phyloP scores from a whole-genome alignment of 139 green algal genomes.

The Pleodorina starrii region DNA sequence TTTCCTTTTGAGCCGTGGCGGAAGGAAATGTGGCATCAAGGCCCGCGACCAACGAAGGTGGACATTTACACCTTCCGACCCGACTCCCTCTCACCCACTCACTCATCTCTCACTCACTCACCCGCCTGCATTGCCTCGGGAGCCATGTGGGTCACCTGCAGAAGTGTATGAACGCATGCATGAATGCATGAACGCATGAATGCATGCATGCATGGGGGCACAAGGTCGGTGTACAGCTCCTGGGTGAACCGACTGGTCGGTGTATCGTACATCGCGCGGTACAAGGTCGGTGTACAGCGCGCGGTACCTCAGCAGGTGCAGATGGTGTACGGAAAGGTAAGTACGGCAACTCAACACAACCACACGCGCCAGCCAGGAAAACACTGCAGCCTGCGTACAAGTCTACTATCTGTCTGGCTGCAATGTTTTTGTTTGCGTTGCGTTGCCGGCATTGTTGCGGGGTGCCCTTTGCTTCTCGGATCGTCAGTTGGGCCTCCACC shows the following conservation, averaged over 20 bases:
- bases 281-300: not conserved
- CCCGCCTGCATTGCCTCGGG: not conserved
- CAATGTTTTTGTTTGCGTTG: no score
- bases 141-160: slow-evolving; percentile 12
- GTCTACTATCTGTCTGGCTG: no score
- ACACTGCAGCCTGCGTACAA: no score
- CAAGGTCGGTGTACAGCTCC: not conserved
- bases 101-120: not conserved
- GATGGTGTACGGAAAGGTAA: not conserved
- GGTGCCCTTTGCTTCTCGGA: not conserved
- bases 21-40: not conserved
- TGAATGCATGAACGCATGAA: not conserved
- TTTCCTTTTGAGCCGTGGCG: not conserved
- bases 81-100: not conserved
- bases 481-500: not conserved
- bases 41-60: not conserved
- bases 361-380: no score
- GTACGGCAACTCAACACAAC: no score
- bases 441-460: not conserved
- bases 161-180: not conserved
- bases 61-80: not conserved
- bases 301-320: not conserved
- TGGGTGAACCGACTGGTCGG: no score
- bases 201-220: not conserved
- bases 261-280: not conserved